These are phyloP conservation scores for Nicotiana rustica DNA, from an alignment of 305 asterid species.

Conservation along the genomic window DNA sequence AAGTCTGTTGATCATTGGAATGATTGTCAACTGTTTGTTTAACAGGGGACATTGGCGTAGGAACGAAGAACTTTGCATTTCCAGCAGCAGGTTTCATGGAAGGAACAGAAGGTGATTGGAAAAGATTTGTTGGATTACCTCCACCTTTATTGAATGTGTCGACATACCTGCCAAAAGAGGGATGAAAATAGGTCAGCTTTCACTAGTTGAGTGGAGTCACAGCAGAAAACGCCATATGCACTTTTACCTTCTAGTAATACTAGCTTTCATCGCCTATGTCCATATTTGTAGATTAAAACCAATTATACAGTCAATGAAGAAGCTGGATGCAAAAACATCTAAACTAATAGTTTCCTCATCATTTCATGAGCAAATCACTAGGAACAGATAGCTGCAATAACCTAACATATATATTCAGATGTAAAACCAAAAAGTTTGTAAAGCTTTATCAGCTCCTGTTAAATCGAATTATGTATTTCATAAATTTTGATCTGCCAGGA, in stretches of 20 bases:
- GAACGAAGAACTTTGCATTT: constrained; percentile 77
- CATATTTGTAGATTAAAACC: background rate
- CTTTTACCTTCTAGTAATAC: background rate
- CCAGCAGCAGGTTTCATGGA: constrained; percentile 61
- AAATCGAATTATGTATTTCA: background rate
- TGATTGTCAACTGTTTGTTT: constrained; percentile 55
- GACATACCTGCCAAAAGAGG: constrained; percentile 69
- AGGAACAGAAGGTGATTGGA: constrained; percentile 70
- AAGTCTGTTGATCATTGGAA: constrained; percentile 37
- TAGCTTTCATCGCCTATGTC: background rate
- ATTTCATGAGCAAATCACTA: background rate
- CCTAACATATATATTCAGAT: background rate
- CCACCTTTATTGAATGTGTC: constrained; percentile 91
- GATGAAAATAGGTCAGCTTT: background rate
- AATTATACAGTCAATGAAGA: background rate
- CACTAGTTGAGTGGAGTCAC: constrained; percentile 1
- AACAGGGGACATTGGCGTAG: constrained; percentile 57
- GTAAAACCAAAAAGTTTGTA: background rate
- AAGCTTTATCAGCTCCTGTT: background rate
- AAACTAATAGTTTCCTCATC: background rate
- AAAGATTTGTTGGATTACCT: constrained; percentile 61
- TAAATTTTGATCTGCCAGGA: background rate
- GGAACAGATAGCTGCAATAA: background rate
- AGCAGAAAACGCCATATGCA: background rate
- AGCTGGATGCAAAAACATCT: background rate